These are phyloP conservation scores for Graphilbum sp. DNA, from an alignment of 2,329 filamentous ascomycete species.

Conservation along the genomic window DNA sequence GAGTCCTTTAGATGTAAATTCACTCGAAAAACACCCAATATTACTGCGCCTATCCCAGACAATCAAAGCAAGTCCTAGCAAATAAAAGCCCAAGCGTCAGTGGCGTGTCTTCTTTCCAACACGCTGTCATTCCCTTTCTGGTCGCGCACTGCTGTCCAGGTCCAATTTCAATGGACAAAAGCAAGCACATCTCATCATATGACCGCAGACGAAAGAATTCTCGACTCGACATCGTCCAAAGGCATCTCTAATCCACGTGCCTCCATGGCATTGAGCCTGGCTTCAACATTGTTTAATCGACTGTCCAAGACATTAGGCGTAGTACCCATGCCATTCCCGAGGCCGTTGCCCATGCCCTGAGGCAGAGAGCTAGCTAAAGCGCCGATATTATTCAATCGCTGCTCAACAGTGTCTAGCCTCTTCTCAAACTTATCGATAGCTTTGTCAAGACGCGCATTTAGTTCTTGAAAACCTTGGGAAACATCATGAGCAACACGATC, in stretches of 20 bases:
- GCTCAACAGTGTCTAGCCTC: conserved; percentile 37
- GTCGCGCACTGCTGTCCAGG: too few relatives aligned
- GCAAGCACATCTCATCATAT: conserved; percentile 19
- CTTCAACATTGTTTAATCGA: conserved; percentile 19
- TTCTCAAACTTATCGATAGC: conserved; percentile 34
- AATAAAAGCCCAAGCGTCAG: too few relatives aligned
- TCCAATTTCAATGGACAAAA: too few relatives aligned
- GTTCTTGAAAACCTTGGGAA: conserved; percentile 31
- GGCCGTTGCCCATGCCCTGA: conserved; percentile 13
- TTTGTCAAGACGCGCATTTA: conserved; percentile 33
- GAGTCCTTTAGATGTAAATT: too few relatives aligned
- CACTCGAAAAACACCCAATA: too few relatives aligned
- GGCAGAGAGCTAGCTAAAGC: conserved; percentile 4
- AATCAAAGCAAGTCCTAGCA: too few relatives aligned
- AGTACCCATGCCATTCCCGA: conserved; percentile 13
- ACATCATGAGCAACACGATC: conserved; percentile 42
- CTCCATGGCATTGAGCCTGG: conserved; percentile 21
- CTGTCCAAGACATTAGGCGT: conserved; percentile 11
- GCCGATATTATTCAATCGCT: conserved; percentile 10
- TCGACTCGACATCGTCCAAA: conserved; percentile 23
- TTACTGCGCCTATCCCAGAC: too few relatives aligned
- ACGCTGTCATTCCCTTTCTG: too few relatives aligned
- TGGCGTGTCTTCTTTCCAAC: too few relatives aligned
- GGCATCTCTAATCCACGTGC: conserved; percentile 18
- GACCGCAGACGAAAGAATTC: conserved; percentile 18